Evolutionary conservation across 768 basidiomycete species (phyloP).

Genomic region (Lactarius hatsudake): DNA sequence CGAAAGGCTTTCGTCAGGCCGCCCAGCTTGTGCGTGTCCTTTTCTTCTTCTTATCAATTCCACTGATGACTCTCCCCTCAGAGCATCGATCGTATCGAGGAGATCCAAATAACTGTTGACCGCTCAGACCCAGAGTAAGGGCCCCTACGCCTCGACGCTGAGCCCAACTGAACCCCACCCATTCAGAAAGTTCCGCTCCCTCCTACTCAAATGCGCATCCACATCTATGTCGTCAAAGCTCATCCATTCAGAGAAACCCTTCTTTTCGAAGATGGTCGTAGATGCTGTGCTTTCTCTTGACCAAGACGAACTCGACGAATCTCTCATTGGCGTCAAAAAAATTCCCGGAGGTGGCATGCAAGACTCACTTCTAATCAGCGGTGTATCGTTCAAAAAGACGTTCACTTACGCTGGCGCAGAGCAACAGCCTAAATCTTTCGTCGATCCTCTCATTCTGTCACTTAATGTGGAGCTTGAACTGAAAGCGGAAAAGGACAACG

Average conservation of each 20-base stretch:
- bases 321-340: constrained; percentile 95
- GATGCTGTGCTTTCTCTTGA: constrained; percentile 93
- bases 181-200: constrained; percentile 83
- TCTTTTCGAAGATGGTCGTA: constrained; percentile 98
- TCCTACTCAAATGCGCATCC: constrained; percentile 93
- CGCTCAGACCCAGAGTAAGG: constrained; percentile 85
- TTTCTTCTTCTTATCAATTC: constrained; percentile 13
- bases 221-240: constrained; percentile 99
- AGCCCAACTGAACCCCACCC: background rate
- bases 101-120: constrained; percentile 87
- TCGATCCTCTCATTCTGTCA: constrained; percentile 84
- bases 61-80: constrained; percentile 33
- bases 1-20: constrained; percentile 92
- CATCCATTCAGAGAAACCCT: constrained; percentile 97
- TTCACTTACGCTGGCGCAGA: constrained; percentile 99
- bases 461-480: constrained; percentile 97
- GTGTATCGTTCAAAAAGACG: constrained; percentile 99
- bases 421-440: constrained; percentile 95
- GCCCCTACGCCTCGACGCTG: constrained; percentile 17
- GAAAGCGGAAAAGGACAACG: constrained; percentile 99
- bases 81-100: constrained; percentile 85
- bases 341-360: constrained; percentile 97
- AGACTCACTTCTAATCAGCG: constrained; percentile 84
- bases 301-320: constrained; percentile 91
- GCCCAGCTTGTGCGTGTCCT: constrained; percentile 68